Evolutionary conservation across 1,284 basidiomycete genomes (phyloP).

Genomic region (Trichosporon coremiiforme): DNA sequence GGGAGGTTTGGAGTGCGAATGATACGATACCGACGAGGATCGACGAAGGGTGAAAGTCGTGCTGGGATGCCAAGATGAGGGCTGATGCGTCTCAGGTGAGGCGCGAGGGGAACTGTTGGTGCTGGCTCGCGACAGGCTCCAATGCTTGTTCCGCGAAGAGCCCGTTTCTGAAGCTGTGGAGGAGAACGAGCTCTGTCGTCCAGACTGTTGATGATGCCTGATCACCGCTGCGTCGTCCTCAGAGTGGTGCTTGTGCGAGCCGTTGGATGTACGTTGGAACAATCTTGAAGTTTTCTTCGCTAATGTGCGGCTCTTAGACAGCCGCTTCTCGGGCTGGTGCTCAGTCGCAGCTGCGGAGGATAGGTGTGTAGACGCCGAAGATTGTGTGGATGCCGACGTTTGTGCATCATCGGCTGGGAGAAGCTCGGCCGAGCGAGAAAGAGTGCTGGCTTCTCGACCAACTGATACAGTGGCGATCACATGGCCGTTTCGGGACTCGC

Average conservation of each 20-base stretch:
- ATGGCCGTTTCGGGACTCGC: slow-evolving; percentile 29
- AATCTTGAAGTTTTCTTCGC: slow-evolving; percentile 53
- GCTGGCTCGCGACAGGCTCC: slow-evolving; percentile 31
- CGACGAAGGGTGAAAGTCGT: slow-evolving; percentile 28
- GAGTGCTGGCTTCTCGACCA: slow-evolving; percentile 28
- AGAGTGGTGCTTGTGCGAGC: slow-evolving; percentile 20
- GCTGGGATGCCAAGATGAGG: slow-evolving; percentile 33
- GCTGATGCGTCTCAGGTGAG: slow-evolving; percentile 29
- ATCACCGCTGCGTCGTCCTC: slow-evolving; percentile 21
- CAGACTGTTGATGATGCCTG: slow-evolving; percentile 21
- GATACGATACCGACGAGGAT: slow-evolving; percentile 36
- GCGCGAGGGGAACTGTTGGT: slow-evolving; percentile 27
- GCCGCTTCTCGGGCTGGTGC: slow-evolving; percentile 24
- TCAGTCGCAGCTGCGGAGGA: not conserved
- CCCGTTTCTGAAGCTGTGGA: slow-evolving; percentile 40
- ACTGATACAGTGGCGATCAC: slow-evolving; percentile 31
- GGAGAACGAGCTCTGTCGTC: slow-evolving; percentile 46
- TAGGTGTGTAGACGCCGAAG: not conserved
- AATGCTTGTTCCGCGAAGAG: slow-evolving; percentile 25
- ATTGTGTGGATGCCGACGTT: slow-evolving; percentile 11
- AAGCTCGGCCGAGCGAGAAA: slow-evolving; percentile 26
- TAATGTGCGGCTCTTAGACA: slow-evolving; percentile 40
- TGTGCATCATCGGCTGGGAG: slow-evolving; percentile 24
- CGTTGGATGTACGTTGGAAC: slow-evolving; percentile 37
- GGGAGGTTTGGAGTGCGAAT: slow-evolving; percentile 31